phyloP scores from a whole-genome alignment of 371 early-diverging fungal genomes.

The Mortierella sp. region DNA sequence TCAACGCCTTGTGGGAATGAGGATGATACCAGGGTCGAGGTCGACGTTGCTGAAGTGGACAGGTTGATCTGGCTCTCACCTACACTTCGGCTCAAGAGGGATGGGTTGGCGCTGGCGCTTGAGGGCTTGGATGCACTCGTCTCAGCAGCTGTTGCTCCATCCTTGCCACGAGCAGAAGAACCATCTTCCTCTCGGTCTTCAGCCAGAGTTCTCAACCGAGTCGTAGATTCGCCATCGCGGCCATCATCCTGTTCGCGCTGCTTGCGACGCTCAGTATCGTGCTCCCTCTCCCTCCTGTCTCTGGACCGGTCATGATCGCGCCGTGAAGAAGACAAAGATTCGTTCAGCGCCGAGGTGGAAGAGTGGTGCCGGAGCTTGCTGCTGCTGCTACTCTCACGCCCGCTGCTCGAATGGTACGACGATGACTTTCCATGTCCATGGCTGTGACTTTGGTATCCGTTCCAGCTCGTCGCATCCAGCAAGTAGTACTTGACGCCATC shows the following conservation, averaged over 20 bases:
- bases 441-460: slow-evolving; percentile 21
- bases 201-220: slow-evolving; percentile 14
- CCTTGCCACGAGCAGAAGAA: background rate
- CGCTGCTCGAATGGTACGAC: slow-evolving; percentile 36
- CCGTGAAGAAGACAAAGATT: slow-evolving; percentile 31
- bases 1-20: background rate
- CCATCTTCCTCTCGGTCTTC: slow-evolving; percentile 11
- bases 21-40: background rate
- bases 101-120: slow-evolving; percentile 13
- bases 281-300: slow-evolving; percentile 22
- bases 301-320: slow-evolving; percentile 36
- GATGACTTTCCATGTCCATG: slow-evolving; percentile 51
- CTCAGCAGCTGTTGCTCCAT: background rate
- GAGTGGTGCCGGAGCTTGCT: slow-evolving; percentile 51
- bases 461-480: slow-evolving; percentile 71
- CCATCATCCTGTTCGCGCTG: slow-evolving; percentile 18
- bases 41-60: background rate
- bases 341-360: slow-evolving; percentile 31
- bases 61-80: slow-evolving; percentile 1
- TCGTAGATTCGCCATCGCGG: slow-evolving; percentile 7
- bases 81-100: slow-evolving; percentile 3
- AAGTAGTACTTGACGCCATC: slow-evolving; percentile 71
- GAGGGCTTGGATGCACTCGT: slow-evolving; percentile 1
- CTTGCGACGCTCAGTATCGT: slow-evolving; percentile 28
- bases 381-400: slow-evolving; percentile 26